A percentile compares a stretch with the other conserved stretches of the same genome.
These are phyloP conservation scores for Lactarius indigo DNA, from an alignment of 768 basidiomycete genomes.

Conservation along the genomic window DNA sequence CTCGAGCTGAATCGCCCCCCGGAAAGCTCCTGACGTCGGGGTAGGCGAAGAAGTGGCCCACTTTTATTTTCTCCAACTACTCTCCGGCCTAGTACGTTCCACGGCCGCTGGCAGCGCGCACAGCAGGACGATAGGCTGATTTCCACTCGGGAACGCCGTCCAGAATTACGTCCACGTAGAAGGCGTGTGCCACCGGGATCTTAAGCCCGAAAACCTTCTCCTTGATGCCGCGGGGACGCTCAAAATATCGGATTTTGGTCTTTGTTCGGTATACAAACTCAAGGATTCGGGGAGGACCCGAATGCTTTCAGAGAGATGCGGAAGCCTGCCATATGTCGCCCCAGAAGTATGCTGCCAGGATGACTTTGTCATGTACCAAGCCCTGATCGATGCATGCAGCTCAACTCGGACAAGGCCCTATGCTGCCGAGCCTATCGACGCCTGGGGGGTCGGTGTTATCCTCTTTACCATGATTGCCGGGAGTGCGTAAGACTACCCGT, in stretches of 20 bases:
- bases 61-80: conserved; percentile 82
- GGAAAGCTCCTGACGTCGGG: conserved; percentile 85
- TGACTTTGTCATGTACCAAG: neutral
- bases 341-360: conserved; percentile 63
- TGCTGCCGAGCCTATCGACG: conserved; percentile 88
- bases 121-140: neutral
- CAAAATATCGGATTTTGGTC: conserved; percentile 94
- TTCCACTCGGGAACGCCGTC: neutral
- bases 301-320: conserved; percentile 75
- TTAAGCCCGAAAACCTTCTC: conserved; percentile 95
- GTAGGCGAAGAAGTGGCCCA: conserved; percentile 85
- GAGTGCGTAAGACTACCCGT: conserved; percentile 51
- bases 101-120: neutral
- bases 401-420: conserved; percentile 66
- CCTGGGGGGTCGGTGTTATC: conserved; percentile 95
- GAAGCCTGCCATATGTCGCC: conserved; percentile 91
- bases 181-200: conserved; percentile 93
- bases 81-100: conserved; percentile 70
- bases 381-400: conserved; percentile 38
- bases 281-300: conserved; percentile 78
- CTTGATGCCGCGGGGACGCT: conserved; percentile 79
- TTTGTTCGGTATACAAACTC: conserved; percentile 85
- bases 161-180: conserved; percentile 82
- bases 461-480: conserved; percentile 87
- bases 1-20: neutral